Percentiles rank a stretch among this genome's conserved stretches.
phyloP scores from a whole-genome alignment of 306 rosid genomes.

The Sicyos baderoa region DNA sequence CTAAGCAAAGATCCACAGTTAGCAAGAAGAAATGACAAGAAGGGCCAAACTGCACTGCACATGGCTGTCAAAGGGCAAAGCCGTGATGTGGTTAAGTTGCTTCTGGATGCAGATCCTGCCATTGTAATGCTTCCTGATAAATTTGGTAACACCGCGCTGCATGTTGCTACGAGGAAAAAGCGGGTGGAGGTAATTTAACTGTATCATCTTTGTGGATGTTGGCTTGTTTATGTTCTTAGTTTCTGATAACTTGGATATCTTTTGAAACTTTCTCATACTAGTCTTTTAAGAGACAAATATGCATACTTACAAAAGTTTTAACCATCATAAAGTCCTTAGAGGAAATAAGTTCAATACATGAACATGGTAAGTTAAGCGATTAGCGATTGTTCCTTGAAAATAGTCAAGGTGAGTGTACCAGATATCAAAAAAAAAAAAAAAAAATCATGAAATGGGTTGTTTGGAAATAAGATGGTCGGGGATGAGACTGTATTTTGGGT shows the following conservation, averaged over 20 bases:
- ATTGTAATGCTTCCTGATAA: conserved; percentile 99
- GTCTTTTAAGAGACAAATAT: background rate
- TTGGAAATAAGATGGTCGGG: background rate
- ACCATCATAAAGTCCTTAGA: too few relatives aligned
- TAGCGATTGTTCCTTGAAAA: too few relatives aligned
- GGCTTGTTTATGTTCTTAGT: background rate
- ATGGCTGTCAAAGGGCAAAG: conserved; percentile 99
- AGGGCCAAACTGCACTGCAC: conserved; percentile 98
- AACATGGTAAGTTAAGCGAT: too few relatives aligned
- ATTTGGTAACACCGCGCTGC: conserved; percentile 84
- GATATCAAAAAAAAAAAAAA: too few relatives aligned
- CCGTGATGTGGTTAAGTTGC: conserved; percentile 80
- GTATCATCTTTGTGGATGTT: background rate
- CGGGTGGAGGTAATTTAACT: conserved; percentile 68
- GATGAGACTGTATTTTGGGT: background rate
- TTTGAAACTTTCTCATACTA: background rate
- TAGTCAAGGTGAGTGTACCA: too few relatives aligned
- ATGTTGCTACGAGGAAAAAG: conserved; percentile 91
- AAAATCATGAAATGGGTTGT: background rate
- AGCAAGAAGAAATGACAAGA: conserved; percentile 95
- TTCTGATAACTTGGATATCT: background rate
- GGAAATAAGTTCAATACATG: too few relatives aligned
- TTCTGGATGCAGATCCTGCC: conserved; percentile 88
- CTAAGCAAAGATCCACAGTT: conserved; percentile 73
- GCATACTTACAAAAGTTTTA: too few relatives aligned